Percentiles rank a stretch among this genome's conserved stretches.
phyloP scores from a whole-genome alignment of 2,329 filamentous ascomycete genomes.

The Pyricularia grisea region DNA sequence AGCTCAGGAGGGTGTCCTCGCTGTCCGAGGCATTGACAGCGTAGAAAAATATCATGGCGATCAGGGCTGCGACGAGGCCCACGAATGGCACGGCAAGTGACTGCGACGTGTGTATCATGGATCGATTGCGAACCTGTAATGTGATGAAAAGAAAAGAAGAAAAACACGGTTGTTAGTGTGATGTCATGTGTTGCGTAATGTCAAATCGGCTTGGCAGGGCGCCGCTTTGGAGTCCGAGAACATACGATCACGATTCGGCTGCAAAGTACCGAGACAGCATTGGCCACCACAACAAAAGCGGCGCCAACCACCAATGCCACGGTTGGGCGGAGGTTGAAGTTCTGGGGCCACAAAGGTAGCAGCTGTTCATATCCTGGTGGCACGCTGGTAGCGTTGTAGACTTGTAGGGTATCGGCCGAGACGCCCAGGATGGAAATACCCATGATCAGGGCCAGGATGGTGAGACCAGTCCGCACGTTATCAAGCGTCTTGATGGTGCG shows the following conservation, averaged over 20 bases:
- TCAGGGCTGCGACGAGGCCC: slow-evolving; percentile 35
- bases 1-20: slow-evolving; percentile 48
- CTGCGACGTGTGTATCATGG: slow-evolving; percentile 23
- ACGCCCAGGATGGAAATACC: slow-evolving; percentile 44
- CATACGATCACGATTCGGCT: slow-evolving; percentile 42
- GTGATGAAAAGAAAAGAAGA: background rate
- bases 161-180: slow-evolving; percentile 3
- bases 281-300: slow-evolving; percentile 37
- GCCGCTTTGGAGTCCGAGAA: slow-evolving; percentile 8
- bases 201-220: background rate
- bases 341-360: slow-evolving; percentile 47
- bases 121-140: slow-evolving; percentile 27
- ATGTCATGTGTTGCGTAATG: background rate
- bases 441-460: slow-evolving; percentile 37
- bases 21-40: slow-evolving; percentile 41
- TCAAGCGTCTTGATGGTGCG: slow-evolving; percentile 31
- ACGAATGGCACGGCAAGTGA: slow-evolving; percentile 30
- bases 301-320: slow-evolving; percentile 44
- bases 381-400: slow-evolving; percentile 45
- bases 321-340: slow-evolving; percentile 48
- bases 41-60: slow-evolving; percentile 49
- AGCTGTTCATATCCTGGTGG: slow-evolving; percentile 28
- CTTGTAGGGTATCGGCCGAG: slow-evolving; percentile 41
- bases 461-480: slow-evolving; percentile 35
- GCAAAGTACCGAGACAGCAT: slow-evolving; percentile 34